Conservation (phyloP, 1,139 yeast species). For the Maudiozyma humilis region DNA sequence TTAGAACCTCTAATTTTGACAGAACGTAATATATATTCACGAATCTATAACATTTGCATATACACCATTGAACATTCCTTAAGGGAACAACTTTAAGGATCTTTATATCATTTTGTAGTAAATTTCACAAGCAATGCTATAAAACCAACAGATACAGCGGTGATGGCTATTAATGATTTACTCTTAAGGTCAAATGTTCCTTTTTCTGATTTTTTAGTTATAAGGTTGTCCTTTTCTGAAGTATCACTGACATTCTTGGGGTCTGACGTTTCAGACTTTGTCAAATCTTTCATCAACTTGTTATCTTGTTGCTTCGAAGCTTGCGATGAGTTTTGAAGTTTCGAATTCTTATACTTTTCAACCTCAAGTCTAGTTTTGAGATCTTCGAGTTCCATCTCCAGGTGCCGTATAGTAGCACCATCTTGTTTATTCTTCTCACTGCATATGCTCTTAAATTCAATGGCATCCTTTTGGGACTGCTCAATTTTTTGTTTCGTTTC, state of each 20-base stretch:
- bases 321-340: conserved; percentile 7
- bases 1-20: too few species aligned
- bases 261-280: too few species aligned
- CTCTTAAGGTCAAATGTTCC: not conserved
- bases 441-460: conserved; percentile 14
- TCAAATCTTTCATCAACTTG: too few species aligned
- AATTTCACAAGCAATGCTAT: conserved; percentile 16
- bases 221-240: not conserved
- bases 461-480: conserved; percentile 24
- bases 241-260: too few species aligned
- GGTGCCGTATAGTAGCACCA: conserved; percentile 17
- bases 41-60: not conserved
- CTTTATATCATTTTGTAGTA: not conserved
- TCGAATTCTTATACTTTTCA: conserved; percentile 24
- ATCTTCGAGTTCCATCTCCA: conserved; percentile 27
- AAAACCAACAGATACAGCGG: conserved; percentile 20
- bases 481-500: conserved; percentile 21
- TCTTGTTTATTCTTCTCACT: conserved; percentile 14
- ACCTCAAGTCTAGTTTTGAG: conserved; percentile 28
- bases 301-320: not conserved
- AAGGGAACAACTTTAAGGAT: too few species aligned
- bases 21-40: too few species aligned
- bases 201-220: not conserved
- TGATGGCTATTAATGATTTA: conserved; percentile 3
- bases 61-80: not conserved